Evolutionary conservation across 352 stramenopile species (phyloP).

Genomic region (Halophytophthora batemanensis): DNA sequence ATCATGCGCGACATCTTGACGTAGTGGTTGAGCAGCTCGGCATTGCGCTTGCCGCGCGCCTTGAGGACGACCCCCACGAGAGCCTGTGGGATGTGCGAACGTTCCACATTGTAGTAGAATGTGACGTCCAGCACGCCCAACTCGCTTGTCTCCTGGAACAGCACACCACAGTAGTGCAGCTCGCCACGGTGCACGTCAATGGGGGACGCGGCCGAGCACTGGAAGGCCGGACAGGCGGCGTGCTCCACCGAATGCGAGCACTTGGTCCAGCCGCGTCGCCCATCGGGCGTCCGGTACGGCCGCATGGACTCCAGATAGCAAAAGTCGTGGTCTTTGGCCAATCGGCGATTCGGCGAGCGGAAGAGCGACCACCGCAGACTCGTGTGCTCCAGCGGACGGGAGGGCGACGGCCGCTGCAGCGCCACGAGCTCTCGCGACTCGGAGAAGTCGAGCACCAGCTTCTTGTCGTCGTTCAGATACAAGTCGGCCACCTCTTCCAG

Average conservation of each 20-base stretch:
- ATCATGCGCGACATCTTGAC: conserved; percentile 50
- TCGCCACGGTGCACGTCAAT: conserved; percentile 45
- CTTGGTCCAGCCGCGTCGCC: conserved; percentile 66
- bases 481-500: conserved; percentile 68
- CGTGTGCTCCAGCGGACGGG: conserved; percentile 46
- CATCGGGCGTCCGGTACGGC: conserved; percentile 45
- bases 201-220: conserved; percentile 18
- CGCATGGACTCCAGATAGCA: conserved; percentile 77
- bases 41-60: conserved; percentile 50
- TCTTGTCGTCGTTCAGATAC: conserved; percentile 59
- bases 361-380: conserved; percentile 71
- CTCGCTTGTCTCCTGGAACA: conserved; percentile 63
- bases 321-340: conserved; percentile 69
- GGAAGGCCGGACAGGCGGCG: conserved; percentile 52
- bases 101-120: conserved; percentile 64
- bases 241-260: conserved; percentile 72
- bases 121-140: conserved; percentile 45
- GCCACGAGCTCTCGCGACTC: conserved; percentile 52
- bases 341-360: conserved; percentile 46
- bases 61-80: conserved; percentile 55
- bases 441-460: conserved; percentile 76
- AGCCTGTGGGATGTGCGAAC: conserved; percentile 35
- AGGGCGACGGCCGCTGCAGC: conserved; percentile 34
- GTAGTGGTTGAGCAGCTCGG: conserved; percentile 70
- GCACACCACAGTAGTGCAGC: conserved; percentile 60